These are phyloP conservation scores for Nakataea oryzae DNA, from an alignment of 2,329 filamentous ascomycete genomes.

Conservation along the genomic window DNA sequence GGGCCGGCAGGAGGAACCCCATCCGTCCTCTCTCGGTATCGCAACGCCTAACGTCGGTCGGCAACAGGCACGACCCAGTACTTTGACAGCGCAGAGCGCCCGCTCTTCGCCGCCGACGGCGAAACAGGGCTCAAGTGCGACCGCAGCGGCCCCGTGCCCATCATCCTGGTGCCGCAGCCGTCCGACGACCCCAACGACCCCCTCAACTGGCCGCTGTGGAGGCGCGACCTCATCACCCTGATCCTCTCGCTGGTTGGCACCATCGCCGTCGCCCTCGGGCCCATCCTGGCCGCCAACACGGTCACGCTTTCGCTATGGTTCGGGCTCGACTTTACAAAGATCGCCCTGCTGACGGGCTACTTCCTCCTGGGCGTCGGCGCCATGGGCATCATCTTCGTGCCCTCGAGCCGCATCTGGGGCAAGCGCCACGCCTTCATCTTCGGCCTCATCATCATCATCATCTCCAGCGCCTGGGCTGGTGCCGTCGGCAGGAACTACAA, in stretches of 20 bases:
- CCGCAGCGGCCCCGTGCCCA: slow-evolving; percentile 50
- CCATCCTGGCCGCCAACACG: slow-evolving; percentile 82
- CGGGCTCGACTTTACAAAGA: slow-evolving; percentile 54
- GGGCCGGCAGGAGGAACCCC: too few species aligned
- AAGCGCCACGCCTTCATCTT: slow-evolving; percentile 82
- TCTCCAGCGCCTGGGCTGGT: slow-evolving; percentile 70
- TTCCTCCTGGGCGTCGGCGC: slow-evolving; percentile 75
- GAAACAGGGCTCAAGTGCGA: slow-evolving; percentile 59
- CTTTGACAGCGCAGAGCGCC: slow-evolving; percentile 46
- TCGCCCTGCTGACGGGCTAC: slow-evolving; percentile 78
- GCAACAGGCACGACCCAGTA: slow-evolving; percentile 49
- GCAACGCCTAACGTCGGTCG: not conserved
- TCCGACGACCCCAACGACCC: slow-evolving; percentile 88
- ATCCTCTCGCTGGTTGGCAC: slow-evolving; percentile 72
- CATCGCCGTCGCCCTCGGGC: slow-evolving; percentile 73
- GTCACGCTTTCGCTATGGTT: slow-evolving; percentile 65
- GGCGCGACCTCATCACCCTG: slow-evolving; percentile 69
- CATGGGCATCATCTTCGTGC: slow-evolving; percentile 76
- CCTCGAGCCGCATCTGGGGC: slow-evolving; percentile 81
- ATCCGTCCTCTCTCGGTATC: not conserved
- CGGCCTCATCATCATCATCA: slow-evolving; percentile 63
- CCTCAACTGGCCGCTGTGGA: slow-evolving; percentile 76
- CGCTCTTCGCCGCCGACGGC: slow-evolving; percentile 28
- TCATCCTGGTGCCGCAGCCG: slow-evolving; percentile 80
- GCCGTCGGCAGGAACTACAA: slow-evolving; percentile 55